phyloP scores from a whole-genome alignment of 139 green algal genomes.

The Closterium sp. region DNA sequence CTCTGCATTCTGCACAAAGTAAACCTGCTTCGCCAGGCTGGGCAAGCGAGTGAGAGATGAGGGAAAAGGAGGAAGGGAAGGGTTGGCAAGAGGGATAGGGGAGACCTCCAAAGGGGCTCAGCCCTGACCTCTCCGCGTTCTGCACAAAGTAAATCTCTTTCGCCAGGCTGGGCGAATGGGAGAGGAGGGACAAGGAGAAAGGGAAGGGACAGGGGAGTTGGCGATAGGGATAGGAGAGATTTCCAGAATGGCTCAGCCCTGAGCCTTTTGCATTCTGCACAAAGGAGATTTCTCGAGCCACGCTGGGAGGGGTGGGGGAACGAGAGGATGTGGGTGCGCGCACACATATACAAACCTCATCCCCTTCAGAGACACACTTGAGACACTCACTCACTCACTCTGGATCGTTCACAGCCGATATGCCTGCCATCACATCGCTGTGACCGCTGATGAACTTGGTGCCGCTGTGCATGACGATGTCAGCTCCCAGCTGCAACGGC shows the following conservation, averaged over 20 bases:
- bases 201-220: neutral
- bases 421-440: constrained; percentile 46
- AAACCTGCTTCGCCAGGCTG: constrained; percentile 59
- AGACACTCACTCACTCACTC: neutral
- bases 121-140: constrained; percentile 86
- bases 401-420: constrained; percentile 24
- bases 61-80: too few relatives aligned
- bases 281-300: constrained; percentile 74
- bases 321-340: neutral
- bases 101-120: constrained; percentile 83
- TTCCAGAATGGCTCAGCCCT: constrained; percentile 79
- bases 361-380: too few relatives aligned
- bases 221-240: neutral
- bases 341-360: neutral
- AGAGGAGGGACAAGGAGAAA: neutral
- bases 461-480: constrained; percentile 81
- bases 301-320: neutral
- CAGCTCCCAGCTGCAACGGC: constrained; percentile 54
- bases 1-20: constrained; percentile 93
- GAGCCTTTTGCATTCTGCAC: constrained; percentile 88
- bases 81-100: too few relatives aligned
- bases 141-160: constrained; percentile 78
- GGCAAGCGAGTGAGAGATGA: too few relatives aligned
- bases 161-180: constrained; percentile 19
- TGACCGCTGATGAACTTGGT: too few relatives aligned